Evolutionary conservation across 2,329 filamentous ascomycete genomes (phyloP).

Genomic region (Monosporascus sp.): DNA sequence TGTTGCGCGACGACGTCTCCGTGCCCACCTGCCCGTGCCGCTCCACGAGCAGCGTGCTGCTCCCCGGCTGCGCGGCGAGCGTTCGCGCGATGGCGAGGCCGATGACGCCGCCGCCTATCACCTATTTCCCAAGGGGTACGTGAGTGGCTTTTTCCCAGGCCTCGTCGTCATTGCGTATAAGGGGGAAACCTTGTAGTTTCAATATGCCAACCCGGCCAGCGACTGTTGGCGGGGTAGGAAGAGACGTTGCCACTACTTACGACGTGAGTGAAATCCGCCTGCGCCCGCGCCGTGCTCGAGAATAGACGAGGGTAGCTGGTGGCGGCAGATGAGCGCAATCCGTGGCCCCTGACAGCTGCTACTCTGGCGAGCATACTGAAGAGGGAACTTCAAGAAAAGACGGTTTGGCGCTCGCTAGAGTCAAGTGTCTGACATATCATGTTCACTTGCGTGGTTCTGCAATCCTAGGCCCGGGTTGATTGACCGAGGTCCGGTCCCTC

Average conservation of each 20-base stretch:
- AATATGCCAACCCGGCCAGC: neutral
- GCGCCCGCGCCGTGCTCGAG: constrained; percentile 19
- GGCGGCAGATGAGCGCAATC: neutral
- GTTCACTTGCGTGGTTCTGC: too few species aligned
- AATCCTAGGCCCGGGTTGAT: too few species aligned
- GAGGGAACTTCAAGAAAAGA: too few species aligned
- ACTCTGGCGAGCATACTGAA: neutral
- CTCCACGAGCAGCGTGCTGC: constrained; percentile 73
- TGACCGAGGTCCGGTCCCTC: too few species aligned
- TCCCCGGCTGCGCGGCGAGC: constrained; percentile 57
- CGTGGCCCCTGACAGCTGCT: neutral
- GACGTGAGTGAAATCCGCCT: constrained; percentile 30
- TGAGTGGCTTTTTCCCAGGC: too few species aligned
- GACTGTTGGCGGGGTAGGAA: neutral
- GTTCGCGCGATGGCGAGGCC: constrained; percentile 74
- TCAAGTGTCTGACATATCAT: too few species aligned
- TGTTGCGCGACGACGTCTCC: constrained; percentile 86
- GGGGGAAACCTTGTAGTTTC: neutral
- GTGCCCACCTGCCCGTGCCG: constrained; percentile 70
- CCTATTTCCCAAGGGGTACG: constrained; percentile 25
- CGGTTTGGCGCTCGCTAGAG: too few species aligned
- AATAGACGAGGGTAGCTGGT: constrained; percentile 12
- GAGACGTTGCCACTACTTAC: constrained; percentile 18
- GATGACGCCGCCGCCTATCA: constrained; percentile 60
- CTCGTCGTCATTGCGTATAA: too few species aligned